These are phyloP conservation scores for Malassezia yamatoensis DNA, from an alignment of 1,284 basidiomycete genomes.

Conservation along the genomic window DNA sequence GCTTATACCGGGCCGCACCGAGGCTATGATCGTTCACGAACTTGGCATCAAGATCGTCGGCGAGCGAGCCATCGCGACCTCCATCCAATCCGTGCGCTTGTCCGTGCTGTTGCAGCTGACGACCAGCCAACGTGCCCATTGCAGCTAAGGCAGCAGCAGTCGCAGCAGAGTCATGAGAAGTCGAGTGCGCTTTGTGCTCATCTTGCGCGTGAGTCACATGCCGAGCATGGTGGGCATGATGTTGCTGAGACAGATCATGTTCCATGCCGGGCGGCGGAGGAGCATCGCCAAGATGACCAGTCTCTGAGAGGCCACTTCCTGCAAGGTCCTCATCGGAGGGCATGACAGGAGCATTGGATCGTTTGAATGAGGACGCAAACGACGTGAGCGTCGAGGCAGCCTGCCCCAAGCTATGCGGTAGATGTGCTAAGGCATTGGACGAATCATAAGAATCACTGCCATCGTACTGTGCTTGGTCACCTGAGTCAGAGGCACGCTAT, in stretches of 20 bases:
- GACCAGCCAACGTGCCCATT: slow-evolving; percentile 29
- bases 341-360: slow-evolving; percentile 16
- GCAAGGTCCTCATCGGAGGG: slow-evolving; percentile 14
- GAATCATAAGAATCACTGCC: slow-evolving; percentile 8
- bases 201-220: slow-evolving; percentile 10
- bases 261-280: slow-evolving; percentile 23
- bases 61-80: slow-evolving; percentile 13
- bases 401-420: slow-evolving; percentile 27
- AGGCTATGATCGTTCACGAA: slow-evolving; percentile 19
- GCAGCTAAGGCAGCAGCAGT: slow-evolving; percentile 36
- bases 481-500: slow-evolving; percentile 19
- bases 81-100: slow-evolving; percentile 7
- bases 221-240: neutral
- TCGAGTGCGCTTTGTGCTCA: slow-evolving; percentile 12
- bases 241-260: slow-evolving; percentile 11
- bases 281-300: slow-evolving; percentile 17
- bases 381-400: slow-evolving; percentile 35
- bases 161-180: slow-evolving; percentile 23
- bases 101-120: slow-evolving; percentile 15
- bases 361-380: slow-evolving; percentile 36
- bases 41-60: slow-evolving; percentile 20
- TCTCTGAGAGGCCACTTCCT: neutral
- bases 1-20: slow-evolving; percentile 16
- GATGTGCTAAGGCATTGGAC: slow-evolving; percentile 15
- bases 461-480: slow-evolving; percentile 10